Conservation (phyloP, 306 rosid species). For the Acacia crassicarpa region DNA sequence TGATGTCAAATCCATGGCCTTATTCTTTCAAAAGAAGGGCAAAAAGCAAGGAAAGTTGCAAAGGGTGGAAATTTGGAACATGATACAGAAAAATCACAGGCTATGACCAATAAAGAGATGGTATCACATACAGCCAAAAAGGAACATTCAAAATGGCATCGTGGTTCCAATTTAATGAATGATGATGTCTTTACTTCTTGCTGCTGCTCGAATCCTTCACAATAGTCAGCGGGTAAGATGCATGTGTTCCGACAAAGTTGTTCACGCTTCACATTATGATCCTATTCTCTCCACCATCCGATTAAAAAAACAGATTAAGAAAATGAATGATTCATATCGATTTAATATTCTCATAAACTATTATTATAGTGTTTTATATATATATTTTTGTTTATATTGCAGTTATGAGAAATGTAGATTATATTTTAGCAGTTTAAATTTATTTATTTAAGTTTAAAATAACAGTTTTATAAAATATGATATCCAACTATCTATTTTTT, state of each 20-base stretch:
- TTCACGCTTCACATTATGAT: constrained; percentile 68
- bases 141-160: background rate
- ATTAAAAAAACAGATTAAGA: too few relatives aligned
- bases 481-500: too few relatives aligned
- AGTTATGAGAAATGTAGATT: too few relatives aligned
- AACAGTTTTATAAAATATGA: too few relatives aligned
- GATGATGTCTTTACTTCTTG: background rate
- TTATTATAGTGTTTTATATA: too few relatives aligned
- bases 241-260: constrained; percentile 49
- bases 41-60: background rate
- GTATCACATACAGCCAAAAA: background rate
- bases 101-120: background rate
- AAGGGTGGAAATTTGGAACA: background rate
- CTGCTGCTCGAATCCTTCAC: constrained; percentile 50
- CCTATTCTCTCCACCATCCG: constrained; percentile 40
- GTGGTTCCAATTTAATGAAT: background rate
- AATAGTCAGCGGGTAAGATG: constrained; percentile 63
- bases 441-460: too few relatives aligned
- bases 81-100: background rate
- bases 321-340: too few relatives aligned
- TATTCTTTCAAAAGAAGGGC: background rate
- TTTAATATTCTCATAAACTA: too few relatives aligned
- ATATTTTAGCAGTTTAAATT: too few relatives aligned
- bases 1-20: too few relatives aligned
- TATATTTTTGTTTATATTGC: too few relatives aligned